Base-by-base conservation (phyloP, 2,329 filamentous ascomycete species). In the Alternaria gansuensis region DNA sequence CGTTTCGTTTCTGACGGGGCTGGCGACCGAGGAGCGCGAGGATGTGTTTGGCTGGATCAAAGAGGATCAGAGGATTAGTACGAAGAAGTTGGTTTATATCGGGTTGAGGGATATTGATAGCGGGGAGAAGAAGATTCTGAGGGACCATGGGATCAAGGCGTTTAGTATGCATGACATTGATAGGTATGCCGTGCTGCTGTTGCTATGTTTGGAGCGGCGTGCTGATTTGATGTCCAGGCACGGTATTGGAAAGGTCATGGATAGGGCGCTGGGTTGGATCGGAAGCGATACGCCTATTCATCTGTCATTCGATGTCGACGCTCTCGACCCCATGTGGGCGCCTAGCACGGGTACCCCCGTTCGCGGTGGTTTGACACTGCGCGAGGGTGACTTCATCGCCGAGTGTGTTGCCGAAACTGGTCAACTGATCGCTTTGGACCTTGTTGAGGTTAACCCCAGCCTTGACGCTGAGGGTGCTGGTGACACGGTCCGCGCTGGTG, bases 141-240 rank as follows among this genome's bases (percentile, higher is more conserved):
- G 89, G 57, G 92, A 98, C 66, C 83, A 98, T 73, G 89, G 90
- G 40, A 95, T 99, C 82, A 94, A 92, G 83, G 94, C 94, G 4
- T 99, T 98, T 75, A 94, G 90, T 81, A 99, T 99, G 95, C 95
- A 97, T 76, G 95, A 99, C 76, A 90, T 99, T 78, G 95, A 99
- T 79, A 85, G 87, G 90, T 92, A 82, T 71, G 85, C 17, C 17
- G 17, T 17, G 17, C 2, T 17, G 17, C 17, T 34, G n/a, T 36
- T 6, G 1, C 2, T 0, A 33, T 21, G 11, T 11, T 36, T 14
- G n/a, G 4, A 36, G 8, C 14, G 13, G 34, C 14, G 17, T 39
- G 31, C 54, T 56, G 29, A 56, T 36, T 2, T 37, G 11, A 6
- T 7, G 13, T 9, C 17, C 64, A 93, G 92, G 53, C 85, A 98